A percentile compares a stretch with the other conserved stretches of the same genome.
These are phyloP conservation scores for Ganoderma meredithae DNA, from an alignment of 1,284 basidiomycete genomes.

Conservation along the genomic window DNA sequence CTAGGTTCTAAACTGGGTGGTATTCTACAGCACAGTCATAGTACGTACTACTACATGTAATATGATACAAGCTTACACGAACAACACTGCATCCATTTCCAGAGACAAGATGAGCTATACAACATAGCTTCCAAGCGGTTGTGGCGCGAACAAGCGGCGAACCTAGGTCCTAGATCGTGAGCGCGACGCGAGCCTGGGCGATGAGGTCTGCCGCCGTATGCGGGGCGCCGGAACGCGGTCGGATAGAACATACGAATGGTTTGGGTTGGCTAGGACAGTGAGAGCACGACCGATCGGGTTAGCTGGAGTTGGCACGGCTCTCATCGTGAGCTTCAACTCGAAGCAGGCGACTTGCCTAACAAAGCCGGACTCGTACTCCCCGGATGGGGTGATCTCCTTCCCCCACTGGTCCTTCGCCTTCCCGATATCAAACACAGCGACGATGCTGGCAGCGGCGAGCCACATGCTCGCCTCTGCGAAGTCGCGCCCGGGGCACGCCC, in stretches of 20 bases:
- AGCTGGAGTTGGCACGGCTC: neutral
- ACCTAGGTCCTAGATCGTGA: slow-evolving; percentile 19
- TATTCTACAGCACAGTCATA: slow-evolving; percentile 1
- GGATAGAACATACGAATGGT: slow-evolving; percentile 33
- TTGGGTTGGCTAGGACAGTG: slow-evolving; percentile 34
- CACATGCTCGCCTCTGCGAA: slow-evolving; percentile 39
- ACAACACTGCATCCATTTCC: neutral
- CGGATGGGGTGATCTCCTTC: slow-evolving; percentile 30
- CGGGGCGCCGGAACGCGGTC: slow-evolving; percentile 26
- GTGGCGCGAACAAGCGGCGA: neutral
- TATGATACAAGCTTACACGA: slow-evolving; percentile 1
- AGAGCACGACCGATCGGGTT: neutral
- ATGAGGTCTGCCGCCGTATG: slow-evolving; percentile 23
- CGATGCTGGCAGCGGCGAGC: slow-evolving; percentile 35
- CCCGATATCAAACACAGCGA: slow-evolving; percentile 36
- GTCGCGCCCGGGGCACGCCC: slow-evolving; percentile 38
- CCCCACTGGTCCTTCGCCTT: slow-evolving; percentile 32
- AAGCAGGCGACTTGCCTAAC: slow-evolving; percentile 30
- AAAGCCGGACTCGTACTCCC: slow-evolving; percentile 36
- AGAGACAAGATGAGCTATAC: neutral
- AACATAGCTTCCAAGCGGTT: neutral
- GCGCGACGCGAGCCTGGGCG: slow-evolving; percentile 25
- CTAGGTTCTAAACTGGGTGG: neutral
- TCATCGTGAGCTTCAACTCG: neutral
- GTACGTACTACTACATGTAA: neutral